A percentile compares a stretch with the other conserved stretches of the same genome.
These are phyloP conservation scores for Ceratocystis cacaofunesta DNA, from an alignment of 2,329 filamentous ascomycete species.

Conservation along the genomic window DNA sequence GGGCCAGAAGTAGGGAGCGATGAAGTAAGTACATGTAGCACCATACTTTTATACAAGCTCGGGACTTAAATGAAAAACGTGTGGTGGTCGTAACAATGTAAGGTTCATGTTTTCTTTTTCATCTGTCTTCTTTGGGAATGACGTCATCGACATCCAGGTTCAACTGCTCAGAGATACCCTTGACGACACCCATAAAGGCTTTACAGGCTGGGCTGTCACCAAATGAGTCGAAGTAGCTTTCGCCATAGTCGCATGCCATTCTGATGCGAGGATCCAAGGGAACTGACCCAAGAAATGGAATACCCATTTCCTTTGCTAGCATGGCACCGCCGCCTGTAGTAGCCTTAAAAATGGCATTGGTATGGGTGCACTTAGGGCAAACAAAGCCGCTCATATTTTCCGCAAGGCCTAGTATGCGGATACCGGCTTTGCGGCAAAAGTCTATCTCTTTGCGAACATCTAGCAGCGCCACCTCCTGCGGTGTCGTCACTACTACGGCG, in stretches of 20 bases:
- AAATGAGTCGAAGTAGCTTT: constrained; percentile 91
- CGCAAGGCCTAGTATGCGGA: constrained; percentile 72
- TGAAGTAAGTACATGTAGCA: not conserved
- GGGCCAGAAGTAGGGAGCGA: constrained; percentile 21
- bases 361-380: constrained; percentile 75
- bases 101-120: constrained; percentile 18
- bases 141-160: constrained; percentile 45
- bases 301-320: constrained; percentile 70
- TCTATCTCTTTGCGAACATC: constrained; percentile 97
- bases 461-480: constrained; percentile 81
- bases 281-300: constrained; percentile 79
- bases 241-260: constrained; percentile 92
- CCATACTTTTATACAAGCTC: not conserved
- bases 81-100: not conserved
- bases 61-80: not conserved
- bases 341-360: constrained; percentile 74
- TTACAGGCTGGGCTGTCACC: constrained; percentile 82
- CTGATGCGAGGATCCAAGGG: constrained; percentile 87
- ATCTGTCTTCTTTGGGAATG: constrained; percentile 26
- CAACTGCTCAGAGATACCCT: constrained; percentile 50
- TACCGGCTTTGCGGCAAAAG: constrained; percentile 89
- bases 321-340: constrained; percentile 76
- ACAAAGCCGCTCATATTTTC: constrained; percentile 99
- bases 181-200: constrained; percentile 69
- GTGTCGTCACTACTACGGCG: constrained; percentile 83